Evolutionary conservation across 176 grass and related monocot genomes (phyloP).

Genomic region (Cenchrus fungigraminus): DNA sequence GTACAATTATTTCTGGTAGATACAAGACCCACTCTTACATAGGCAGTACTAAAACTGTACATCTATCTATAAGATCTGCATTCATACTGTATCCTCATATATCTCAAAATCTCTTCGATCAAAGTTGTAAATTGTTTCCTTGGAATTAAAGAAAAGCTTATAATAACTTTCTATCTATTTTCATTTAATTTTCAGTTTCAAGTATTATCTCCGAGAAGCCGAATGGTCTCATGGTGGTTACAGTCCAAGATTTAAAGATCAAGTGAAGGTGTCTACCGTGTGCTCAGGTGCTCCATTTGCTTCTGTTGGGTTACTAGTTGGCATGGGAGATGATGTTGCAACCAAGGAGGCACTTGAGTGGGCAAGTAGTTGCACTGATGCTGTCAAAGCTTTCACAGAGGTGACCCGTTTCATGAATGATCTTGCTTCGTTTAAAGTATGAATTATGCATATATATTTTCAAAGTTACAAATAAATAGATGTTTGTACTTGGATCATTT

Average conservation of each 20-base stretch:
- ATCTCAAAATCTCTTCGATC: background rate
- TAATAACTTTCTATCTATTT: background rate
- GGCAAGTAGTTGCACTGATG: conserved; percentile 23
- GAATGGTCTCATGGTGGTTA: conserved; percentile 39
- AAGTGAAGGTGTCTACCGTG: conserved; percentile 22
- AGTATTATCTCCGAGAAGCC: conserved; percentile 48
- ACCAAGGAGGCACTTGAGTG: conserved; percentile 48
- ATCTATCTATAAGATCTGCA: background rate
- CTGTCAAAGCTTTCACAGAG: conserved; percentile 27
- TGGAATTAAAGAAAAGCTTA: background rate
- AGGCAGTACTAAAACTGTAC: background rate
- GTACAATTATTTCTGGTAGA: background rate
- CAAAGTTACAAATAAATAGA: background rate
- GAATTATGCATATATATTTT: background rate
- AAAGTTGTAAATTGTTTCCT: background rate
- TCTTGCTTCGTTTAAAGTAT: conserved; percentile 45
- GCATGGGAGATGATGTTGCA: conserved; percentile 41
- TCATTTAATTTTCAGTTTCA: conserved; percentile 23
- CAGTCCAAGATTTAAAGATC: conserved; percentile 43
- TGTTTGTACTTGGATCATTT: background rate
- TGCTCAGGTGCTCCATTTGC: conserved; percentile 28
- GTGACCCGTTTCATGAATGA: conserved; percentile 49
- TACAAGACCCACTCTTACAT: background rate
- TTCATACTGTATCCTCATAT: background rate
- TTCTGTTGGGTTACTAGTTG: conserved; percentile 40